Percentiles rank a stretch among this genome's conserved stretches.
Evolutionary conservation across 176 grass and related monocot species (phyloP).

Genomic region (Paspalum vaginatum): DNA sequence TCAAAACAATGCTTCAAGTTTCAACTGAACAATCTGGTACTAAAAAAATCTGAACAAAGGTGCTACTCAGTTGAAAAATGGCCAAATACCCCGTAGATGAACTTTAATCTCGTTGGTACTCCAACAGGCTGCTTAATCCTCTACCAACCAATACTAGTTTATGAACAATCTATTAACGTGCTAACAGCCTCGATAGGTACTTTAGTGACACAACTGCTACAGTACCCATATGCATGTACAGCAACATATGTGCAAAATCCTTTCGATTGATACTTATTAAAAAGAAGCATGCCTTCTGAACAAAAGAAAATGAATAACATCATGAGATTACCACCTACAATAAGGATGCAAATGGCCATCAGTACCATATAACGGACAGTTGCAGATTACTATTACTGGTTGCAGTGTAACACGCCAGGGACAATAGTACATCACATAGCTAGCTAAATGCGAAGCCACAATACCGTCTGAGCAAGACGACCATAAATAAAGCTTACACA

Average conservation of each 20-base stretch:
- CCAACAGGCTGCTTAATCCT: background rate
- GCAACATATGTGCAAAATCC: background rate
- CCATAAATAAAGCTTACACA: constrained; percentile 72
- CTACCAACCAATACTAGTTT: background rate
- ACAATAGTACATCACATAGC: constrained; percentile 54
- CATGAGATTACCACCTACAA: background rate
- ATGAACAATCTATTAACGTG: too few species aligned
- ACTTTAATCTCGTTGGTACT: background rate
- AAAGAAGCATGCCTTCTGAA: background rate
- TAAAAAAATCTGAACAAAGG: background rate
- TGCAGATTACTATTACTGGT: constrained; percentile 50
- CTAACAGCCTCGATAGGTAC: background rate
- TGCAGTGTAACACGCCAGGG: constrained; percentile 38
- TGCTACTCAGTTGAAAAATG: background rate
- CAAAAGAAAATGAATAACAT: background rate
- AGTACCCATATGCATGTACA: background rate
- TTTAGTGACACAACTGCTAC: background rate
- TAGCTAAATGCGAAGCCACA: constrained; percentile 66
- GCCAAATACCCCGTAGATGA: background rate
- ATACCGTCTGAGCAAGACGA: constrained; percentile 36
- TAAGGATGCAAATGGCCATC: background rate
- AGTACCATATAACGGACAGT: constrained; percentile 24
- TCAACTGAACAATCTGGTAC: background rate
- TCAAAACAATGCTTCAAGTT: background rate
- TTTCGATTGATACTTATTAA: background rate